Conservation (phyloP, 257 asterid species). For the Linaria vulgaris region DNA sequence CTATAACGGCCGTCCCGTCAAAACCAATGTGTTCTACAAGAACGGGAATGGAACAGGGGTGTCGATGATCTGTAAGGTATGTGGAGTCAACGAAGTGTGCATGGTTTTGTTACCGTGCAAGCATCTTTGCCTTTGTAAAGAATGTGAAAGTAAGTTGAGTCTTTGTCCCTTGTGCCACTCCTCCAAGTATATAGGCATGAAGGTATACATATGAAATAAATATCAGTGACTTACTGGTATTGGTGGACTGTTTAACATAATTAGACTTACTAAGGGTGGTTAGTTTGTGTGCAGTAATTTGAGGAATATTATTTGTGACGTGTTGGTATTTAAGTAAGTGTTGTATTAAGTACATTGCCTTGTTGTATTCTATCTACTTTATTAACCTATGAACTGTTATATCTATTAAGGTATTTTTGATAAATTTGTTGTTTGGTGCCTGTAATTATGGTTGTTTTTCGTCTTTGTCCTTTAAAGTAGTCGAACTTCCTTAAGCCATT, state of each 20-base stretch:
- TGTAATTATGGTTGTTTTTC: too few relatives aligned
- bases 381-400: too few relatives aligned
- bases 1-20: constrained; percentile 57
- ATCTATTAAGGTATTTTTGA: too few relatives aligned
- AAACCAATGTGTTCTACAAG: constrained; percentile 46
- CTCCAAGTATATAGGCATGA: constrained; percentile 76
- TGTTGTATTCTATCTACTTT: too few relatives aligned
- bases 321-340: too few relatives aligned
- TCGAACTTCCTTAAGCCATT: too few relatives aligned
- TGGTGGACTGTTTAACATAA: constrained; percentile 24
- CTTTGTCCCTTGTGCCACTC: constrained; percentile 83
- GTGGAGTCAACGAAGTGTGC: constrained; percentile 71
- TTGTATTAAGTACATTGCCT: too few relatives aligned
- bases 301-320: too few relatives aligned
- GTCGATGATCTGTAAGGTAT: constrained; percentile 78
- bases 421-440: too few relatives aligned
- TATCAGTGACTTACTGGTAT: too few relatives aligned
- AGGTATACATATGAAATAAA: constrained; percentile 66
- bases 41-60: constrained; percentile 52
- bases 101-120: constrained; percentile 94
- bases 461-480: too few relatives aligned
- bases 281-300: background rate
- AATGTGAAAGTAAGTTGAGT: constrained; percentile 74
- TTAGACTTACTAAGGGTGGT: constrained; percentile 18
- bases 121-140: constrained; percentile 94